These are phyloP conservation scores for Mycosphaerella arachidis DNA, from an alignment of 2,329 filamentous ascomycete species.

Conservation along the genomic window DNA sequence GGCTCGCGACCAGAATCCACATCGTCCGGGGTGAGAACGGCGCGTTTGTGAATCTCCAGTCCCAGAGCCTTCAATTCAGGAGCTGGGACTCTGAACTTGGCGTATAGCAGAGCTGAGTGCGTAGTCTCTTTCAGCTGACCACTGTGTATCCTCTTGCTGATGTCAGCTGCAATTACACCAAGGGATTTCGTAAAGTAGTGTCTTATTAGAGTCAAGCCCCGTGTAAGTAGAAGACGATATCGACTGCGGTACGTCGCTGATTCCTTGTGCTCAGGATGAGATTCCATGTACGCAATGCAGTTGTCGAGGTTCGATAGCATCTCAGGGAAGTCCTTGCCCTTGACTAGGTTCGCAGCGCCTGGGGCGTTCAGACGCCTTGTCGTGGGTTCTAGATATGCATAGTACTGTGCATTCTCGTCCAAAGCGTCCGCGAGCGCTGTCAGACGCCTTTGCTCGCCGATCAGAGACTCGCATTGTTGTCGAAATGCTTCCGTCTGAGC, in stretches of 20 bases:
- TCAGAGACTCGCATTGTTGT: constrained; percentile 81
- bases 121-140: constrained; percentile 67
- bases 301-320: constrained; percentile 84
- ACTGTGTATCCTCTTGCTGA: constrained; percentile 59
- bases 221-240: constrained; percentile 74
- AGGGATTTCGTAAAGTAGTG: constrained; percentile 62
- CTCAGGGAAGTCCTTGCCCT: constrained; percentile 77
- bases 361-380: constrained; percentile 88
- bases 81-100: constrained; percentile 65
- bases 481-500: constrained; percentile 89
- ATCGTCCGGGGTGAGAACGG: constrained; percentile 46
- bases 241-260: constrained; percentile 81
- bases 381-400: constrained; percentile 86
- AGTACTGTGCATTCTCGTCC: constrained; percentile 87
- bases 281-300: constrained; percentile 88
- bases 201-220: constrained; percentile 62
- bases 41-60: constrained; percentile 63
- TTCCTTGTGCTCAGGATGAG: constrained; percentile 79
- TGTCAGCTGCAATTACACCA: constrained; percentile 58
- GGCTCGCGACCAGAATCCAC: constrained; percentile 53
- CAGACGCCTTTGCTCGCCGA: constrained; percentile 75
- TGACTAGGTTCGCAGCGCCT: constrained; percentile 78
- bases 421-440: constrained; percentile 77
- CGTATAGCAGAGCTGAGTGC: constrained; percentile 65
- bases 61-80: constrained; percentile 62